Evolutionary conservation across 169 alveolate species (phyloP).

Genomic region (Cryptosporidium xiaoi): DNA sequence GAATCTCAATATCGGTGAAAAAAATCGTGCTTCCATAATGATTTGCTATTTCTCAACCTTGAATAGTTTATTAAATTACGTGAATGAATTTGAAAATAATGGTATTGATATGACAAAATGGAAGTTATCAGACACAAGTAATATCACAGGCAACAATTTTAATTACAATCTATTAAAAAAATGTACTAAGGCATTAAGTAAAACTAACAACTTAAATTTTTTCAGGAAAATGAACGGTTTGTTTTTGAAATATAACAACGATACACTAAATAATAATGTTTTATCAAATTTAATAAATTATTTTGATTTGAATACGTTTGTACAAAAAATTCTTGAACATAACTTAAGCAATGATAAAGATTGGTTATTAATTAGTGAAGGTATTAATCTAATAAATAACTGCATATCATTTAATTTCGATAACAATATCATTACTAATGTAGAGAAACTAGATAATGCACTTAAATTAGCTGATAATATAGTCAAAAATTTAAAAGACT

Average conservation of each 20-base stretch:
- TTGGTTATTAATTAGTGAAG: conserved; percentile 25
- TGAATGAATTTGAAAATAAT: no score
- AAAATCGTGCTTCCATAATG: no score
- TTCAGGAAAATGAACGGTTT: not conserved
- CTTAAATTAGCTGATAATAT: conserved; percentile 6
- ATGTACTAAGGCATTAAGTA: not conserved
- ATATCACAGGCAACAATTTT: not conserved
- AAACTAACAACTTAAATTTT: not conserved
- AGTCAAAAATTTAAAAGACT: not conserved
- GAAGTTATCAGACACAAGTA: no score
- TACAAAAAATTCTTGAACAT: conserved; percentile 2
- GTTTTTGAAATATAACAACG: no score
- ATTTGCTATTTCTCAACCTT: no score
- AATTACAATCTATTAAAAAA: not conserved
- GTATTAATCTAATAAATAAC: conserved; percentile 29
- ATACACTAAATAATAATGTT: no score
- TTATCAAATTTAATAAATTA: conserved; percentile 8
- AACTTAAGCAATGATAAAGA: conserved; percentile 1
- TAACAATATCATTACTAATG: not conserved
- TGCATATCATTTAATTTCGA: conserved; percentile 13
- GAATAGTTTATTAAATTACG: no score
- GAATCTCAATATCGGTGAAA: no score
- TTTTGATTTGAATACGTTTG: not conserved
- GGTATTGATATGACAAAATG: no score
- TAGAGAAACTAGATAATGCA: not conserved